Evolutionary conservation across 768 basidiomycete species (phyloP), one percentile per base, ranked within the genome.

Genomic region (Rhodotorula taiwanensis): DNA sequence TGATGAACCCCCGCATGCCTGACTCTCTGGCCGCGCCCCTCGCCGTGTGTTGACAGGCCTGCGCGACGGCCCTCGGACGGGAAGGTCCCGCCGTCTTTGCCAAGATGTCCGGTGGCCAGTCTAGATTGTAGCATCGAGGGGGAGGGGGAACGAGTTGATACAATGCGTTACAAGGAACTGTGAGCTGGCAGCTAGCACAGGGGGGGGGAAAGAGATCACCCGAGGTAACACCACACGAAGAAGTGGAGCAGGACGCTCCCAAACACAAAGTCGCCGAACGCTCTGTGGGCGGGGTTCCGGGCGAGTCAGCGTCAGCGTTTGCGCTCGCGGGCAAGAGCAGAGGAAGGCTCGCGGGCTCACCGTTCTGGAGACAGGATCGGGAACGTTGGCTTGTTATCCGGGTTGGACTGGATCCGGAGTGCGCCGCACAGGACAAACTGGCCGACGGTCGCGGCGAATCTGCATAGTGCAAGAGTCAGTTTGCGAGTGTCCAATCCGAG

Each of bases 201-300:
- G n/a, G n/a, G n/a, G n/a, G n/a, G n/a, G n/a, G n/a, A n/a, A n/a
- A n/a, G n/a, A n/a, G n/a, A n/a, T 25, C 31, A 98, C 76, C 94
- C 95, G 20, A 99, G 81, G 82, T 95, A 98, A 78, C 97, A 97
- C 82, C 86, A 97, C 64, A 95, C 93, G 76, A 98, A 99, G 80
- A 97, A 92, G 77, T 99, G 95, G 39, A 99, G 80, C 43, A 98
- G 84, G 66, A 98, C 86, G 5, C 90, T 93, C n/a, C 92, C 92
- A 49, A 93, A 76, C 31, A 87, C 88, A 73, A 97, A 99, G 74
- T 99, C 95, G 49, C 89, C 93, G 73, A 99, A 99, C 25, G 95
- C 95, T 73, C 95, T 99, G 71, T 49, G 18, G 25, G 31, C 5
- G 10, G 44, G 8, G 15, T 18, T 11, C 20, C 11, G 13, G 41